phyloP scores from a whole-genome alignment of 768 basidiomycete genomes.

The Pulveroboletus sp. region DNA sequence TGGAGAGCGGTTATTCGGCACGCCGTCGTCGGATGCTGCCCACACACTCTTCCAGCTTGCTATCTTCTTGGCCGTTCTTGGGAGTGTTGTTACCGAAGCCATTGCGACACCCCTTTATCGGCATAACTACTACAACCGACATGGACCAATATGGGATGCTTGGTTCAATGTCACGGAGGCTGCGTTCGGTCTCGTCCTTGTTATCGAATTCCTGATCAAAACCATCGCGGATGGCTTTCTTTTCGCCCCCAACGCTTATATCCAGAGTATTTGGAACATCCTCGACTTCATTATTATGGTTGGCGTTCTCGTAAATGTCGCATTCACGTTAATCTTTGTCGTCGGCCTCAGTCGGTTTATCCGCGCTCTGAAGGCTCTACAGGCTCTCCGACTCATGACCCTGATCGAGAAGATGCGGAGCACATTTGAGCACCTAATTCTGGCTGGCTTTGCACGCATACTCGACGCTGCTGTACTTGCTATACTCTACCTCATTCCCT shows the following conservation, averaged over 20 bases:
- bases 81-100: conserved; percentile 75
- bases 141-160: conserved; percentile 59
- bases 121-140: conserved; percentile 53
- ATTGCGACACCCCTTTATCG: conserved; percentile 85
- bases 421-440: conserved; percentile 82
- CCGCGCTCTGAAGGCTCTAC: conserved; percentile 79
- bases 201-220: conserved; percentile 86
- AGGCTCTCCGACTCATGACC: conserved; percentile 86
- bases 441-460: conserved; percentile 80
- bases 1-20: conserved; percentile 87
- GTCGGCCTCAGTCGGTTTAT: conserved; percentile 80
- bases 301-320: conserved; percentile 71
- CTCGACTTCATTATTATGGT: conserved; percentile 83
- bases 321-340: conserved; percentile 66
- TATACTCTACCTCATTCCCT: conserved; percentile 87
- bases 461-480: conserved; percentile 87
- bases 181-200: conserved; percentile 61
- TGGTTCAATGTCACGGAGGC: conserved; percentile 89
- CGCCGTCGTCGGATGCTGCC: conserved; percentile 54
- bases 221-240: conserved; percentile 87
- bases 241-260: conserved; percentile 88
- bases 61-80: conserved; percentile 71
- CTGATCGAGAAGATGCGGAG: conserved; percentile 80
- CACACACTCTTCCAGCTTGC: conserved; percentile 71
- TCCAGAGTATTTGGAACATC: conserved; percentile 88